Conservation (phyloP, 148 eudicot genomes). For the Rhododendron mucronatum region DNA sequence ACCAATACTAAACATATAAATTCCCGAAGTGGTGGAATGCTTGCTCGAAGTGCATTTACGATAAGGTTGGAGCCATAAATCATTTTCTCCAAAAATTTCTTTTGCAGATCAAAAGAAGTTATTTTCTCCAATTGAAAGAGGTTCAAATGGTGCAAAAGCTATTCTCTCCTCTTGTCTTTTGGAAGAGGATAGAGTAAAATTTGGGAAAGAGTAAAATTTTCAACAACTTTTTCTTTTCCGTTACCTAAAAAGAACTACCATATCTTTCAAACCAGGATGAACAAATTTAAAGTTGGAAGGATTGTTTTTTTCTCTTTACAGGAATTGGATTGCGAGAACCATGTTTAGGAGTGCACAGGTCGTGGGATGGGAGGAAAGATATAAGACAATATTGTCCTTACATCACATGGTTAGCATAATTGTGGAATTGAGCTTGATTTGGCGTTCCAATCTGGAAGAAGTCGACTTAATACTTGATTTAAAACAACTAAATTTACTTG, state of each 20-base stretch:
- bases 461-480: not conserved
- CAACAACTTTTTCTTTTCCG: not conserved
- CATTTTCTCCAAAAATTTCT: no score
- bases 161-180: not conserved
- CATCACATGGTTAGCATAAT: not conserved
- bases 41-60: not conserved
- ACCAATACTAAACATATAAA: not conserved
- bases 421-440: not conserved
- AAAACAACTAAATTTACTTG: not conserved
- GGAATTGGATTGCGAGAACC: not conserved
- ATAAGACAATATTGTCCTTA: not conserved
- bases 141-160: not conserved
- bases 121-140: not conserved
- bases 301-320: not conserved
- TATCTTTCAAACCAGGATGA: not conserved
- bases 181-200: not conserved
- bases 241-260: not conserved
- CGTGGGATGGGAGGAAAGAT: not conserved
- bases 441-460: not conserved
- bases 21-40: not conserved
- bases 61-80: not conserved
- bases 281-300: not conserved
- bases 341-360: not conserved
- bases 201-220: not conserved
- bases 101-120: not conserved